Conservation (phyloP, 2,329 filamentous ascomycete genomes). For the Calonectria pteridis region DNA sequence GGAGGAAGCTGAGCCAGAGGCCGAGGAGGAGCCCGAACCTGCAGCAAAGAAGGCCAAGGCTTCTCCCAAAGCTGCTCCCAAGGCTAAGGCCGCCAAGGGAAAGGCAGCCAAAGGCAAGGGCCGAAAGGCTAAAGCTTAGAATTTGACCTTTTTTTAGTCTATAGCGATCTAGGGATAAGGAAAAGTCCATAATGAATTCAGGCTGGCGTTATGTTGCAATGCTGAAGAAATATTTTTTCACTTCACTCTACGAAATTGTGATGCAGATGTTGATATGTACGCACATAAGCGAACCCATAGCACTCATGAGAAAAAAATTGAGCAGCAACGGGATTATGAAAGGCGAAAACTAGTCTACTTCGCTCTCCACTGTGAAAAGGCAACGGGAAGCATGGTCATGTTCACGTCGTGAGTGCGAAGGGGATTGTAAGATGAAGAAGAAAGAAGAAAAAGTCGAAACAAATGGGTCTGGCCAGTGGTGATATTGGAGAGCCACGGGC, state of each 20-base stretch:
- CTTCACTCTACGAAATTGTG: background rate
- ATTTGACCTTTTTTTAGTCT: conserved; percentile 39
- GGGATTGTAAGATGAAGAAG: conserved; percentile 62
- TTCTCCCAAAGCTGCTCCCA: conserved; percentile 39
- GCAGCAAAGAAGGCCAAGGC: conserved; percentile 32
- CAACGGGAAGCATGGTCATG: conserved; percentile 50
- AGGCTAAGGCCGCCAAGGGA: conserved; percentile 45
- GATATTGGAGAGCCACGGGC: conserved; percentile 24
- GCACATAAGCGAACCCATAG: conserved; percentile 73
- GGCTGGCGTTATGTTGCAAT: conserved; percentile 34
- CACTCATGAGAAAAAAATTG: conserved; percentile 56
- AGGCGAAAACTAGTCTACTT: conserved; percentile 68
- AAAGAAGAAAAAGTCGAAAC: conserved; percentile 34
- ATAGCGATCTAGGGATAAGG: conserved; percentile 43
- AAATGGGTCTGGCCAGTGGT: conserved; percentile 21
- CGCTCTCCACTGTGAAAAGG: conserved; percentile 60
- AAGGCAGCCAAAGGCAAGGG: conserved; percentile 53
- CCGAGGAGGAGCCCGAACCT: conserved; percentile 31
- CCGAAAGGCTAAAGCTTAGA: conserved; percentile 53
- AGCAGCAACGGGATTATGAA: conserved; percentile 72
- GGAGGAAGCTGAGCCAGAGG: conserved; percentile 40
- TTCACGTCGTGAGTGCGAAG: conserved; percentile 53
- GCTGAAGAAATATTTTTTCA: background rate
- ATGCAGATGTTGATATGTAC: conserved; percentile 57
- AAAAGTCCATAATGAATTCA: conserved; percentile 44